Base-by-base conservation (phyloP, 768 basidiomycete genomes). In the Hortiboletus campestris region DNA sequence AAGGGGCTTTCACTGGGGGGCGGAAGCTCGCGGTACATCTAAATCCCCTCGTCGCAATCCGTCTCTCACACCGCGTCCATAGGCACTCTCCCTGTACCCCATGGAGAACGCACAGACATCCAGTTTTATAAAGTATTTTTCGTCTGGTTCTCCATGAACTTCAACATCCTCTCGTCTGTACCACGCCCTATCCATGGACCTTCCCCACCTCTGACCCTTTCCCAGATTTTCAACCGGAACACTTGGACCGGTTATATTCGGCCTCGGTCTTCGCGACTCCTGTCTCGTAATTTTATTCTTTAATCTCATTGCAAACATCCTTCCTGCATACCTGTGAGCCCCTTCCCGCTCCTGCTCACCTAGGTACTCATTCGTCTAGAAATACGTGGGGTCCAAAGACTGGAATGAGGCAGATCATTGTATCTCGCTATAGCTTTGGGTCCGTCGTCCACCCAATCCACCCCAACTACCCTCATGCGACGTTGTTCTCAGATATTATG, bases 351-450 rank as follows among this genome's bases (percentile, higher is more conserved):
- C 31, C 16, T 17, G 2, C 12, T 13, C 29, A 0, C 38, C 1
- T 31, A 10, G 2, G 1, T 13, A 17, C 57, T 32, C 3, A 71
- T 20, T 19, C 12, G 2, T 22, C 12, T 48, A 82, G 80, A 55
- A 72, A 82, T n/a, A 83, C 85, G 4, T 90, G 89, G 72, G 89
- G 91, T 12, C 89, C 91, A 0, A 85, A 84, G 66, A 74, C 88
- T 1, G 94, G 94, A 12, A 80, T 87, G 64, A 80, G 91, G 19
- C 87, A 93, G 62, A 91, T 94, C 89, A 83, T 90, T 22, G 80
- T 83, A 42, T 85, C 91, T 3, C 72, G 83, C 25, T 85, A 83
- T 65, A 79, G 72, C 51, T 82, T 83, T 60, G 83, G 83, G 79
- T 79, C 14, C 9, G 73, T 64, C 65, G 68, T 60, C 65, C 75